Conservation (phyloP, 192 early-diverging fungal species). For the Phlyctochytrium bullatum region DNA sequence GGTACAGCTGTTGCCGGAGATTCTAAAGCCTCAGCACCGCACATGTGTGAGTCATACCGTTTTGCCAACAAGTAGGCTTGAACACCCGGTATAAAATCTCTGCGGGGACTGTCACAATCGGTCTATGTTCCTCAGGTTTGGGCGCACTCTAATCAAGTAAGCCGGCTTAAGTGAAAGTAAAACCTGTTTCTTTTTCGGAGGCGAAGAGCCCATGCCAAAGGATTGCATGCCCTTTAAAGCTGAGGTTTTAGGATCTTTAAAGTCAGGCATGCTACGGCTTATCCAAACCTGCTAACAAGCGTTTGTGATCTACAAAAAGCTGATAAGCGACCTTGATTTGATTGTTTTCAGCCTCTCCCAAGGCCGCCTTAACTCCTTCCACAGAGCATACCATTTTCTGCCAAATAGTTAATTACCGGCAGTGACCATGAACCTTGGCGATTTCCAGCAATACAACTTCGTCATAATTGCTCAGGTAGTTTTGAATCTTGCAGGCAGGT, state of each 20-base stretch:
- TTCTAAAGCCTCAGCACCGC: neutral
- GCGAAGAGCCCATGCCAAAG: neutral
- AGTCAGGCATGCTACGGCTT: neutral
- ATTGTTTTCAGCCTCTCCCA: slow-evolving; percentile 84
- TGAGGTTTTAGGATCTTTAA: neutral
- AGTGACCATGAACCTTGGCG: slow-evolving; percentile 48
- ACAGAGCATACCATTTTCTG: slow-evolving; percentile 74
- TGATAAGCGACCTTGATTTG: slow-evolving; percentile 97
- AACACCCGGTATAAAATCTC: neutral
- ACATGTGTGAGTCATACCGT: neutral
- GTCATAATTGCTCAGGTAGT: slow-evolving; percentile 67
- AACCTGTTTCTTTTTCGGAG: neutral
- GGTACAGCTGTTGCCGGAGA: slow-evolving; percentile 5
- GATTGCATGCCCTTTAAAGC: neutral
- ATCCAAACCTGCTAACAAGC: slow-evolving; percentile 29
- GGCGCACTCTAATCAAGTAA: no score
- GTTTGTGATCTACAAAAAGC: slow-evolving; percentile 82
- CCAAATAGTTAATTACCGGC: neutral
- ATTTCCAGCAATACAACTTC: slow-evolving; percentile 79
- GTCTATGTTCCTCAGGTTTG: neutral
- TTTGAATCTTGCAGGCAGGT: slow-evolving; percentile 70
- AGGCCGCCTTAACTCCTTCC: slow-evolving; percentile 68
- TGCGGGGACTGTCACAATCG: neutral
- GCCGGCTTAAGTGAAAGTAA: no score
- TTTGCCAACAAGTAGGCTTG: neutral